Evolutionary conservation across 2,329 filamentous ascomycete genomes (phyloP), one percentile per base, ranked within the genome.

Genomic region (Cyclaneusma minus): DNA sequence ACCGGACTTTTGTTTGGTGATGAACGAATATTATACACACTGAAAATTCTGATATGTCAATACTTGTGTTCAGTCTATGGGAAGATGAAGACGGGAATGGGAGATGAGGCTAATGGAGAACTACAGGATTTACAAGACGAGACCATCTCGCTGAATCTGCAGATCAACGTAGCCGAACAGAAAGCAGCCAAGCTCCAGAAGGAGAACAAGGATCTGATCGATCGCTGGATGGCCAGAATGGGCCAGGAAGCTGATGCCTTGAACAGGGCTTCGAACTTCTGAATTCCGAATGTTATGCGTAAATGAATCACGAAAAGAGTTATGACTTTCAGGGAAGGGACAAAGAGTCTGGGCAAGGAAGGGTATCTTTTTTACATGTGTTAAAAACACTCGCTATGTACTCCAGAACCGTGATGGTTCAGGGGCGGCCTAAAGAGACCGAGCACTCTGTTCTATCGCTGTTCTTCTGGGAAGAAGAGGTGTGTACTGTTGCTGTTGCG

Each of bases 151-250:
- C 55, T 94, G 24, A 85, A 85, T 39, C 60, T 95, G 37, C 80
- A 95, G 51, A 62, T 94, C 22, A 84, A 89, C 39, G 69, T 94
- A 59, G 74, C 77, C 3, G 84, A 91, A 48, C 68, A 85, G 47
- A 70, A 72, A 44, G 62, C 67, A 15, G 71, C 76, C 45, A 74
- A 71, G 50, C 57, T 92, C 35, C 68, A 73, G 45, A 64, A 62
- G 32, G 89, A 95, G 49, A 95, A 95, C 46, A 74, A 81, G 45
- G 80, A 93, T 38, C 61, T 98, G 29, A 73, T 94, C 28, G 77
- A 84, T 48, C 65, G 89, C 29, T 95, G 85, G 83, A 85, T 95
- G 78, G 72, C 70, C 45, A 64, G 77, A 36, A 89, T 89, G 67
- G 77, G 74, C 4, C 67, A 75, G 45, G 85, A 94, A 55, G 87